Evolutionary conservation across 768 basidiomycete species (phyloP).

Genomic region (Russula lepida): DNA sequence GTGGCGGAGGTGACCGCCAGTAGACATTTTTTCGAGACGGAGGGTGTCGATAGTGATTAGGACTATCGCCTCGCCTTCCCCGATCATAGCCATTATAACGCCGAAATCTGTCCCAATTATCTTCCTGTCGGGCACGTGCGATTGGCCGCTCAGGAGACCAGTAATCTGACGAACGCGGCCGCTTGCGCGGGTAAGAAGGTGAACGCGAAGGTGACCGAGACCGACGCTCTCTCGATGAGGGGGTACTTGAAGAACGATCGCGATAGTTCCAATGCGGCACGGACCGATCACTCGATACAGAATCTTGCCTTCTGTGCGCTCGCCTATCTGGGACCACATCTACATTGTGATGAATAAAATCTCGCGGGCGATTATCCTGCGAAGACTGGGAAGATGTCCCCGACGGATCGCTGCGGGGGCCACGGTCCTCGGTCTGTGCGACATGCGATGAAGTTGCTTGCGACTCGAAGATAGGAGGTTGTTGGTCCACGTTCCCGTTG

Average conservation of each 20-base stretch:
- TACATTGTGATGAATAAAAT: not conserved
- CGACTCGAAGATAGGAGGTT: not conserved
- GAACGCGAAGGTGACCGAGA: slow-evolving; percentile 5
- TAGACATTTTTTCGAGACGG: not conserved
- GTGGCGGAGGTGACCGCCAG: not conserved
- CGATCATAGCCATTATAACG: not conserved
- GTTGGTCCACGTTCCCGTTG: not conserved
- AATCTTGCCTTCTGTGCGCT: not conserved
- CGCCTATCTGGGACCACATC: not conserved
- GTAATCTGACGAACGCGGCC: slow-evolving; percentile 1
- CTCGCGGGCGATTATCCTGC: not conserved
- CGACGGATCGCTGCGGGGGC: not conserved
- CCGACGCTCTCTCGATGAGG: not conserved
- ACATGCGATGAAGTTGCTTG: not conserved
- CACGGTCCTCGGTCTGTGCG: not conserved
- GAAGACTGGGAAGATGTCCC: not conserved
- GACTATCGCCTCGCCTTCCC: not conserved
- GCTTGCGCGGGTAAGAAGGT: slow-evolving; percentile 5
- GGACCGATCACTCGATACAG: slow-evolving; percentile 2
- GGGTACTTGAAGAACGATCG: not conserved
- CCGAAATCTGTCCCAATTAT: not conserved
- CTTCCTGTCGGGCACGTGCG: not conserved
- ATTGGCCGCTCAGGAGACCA: not conserved
- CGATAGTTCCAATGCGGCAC: not conserved
- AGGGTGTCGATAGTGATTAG: not conserved